Base-by-base conservation (phyloP, 306 rosid genomes). In the Corylus americana region DNA sequence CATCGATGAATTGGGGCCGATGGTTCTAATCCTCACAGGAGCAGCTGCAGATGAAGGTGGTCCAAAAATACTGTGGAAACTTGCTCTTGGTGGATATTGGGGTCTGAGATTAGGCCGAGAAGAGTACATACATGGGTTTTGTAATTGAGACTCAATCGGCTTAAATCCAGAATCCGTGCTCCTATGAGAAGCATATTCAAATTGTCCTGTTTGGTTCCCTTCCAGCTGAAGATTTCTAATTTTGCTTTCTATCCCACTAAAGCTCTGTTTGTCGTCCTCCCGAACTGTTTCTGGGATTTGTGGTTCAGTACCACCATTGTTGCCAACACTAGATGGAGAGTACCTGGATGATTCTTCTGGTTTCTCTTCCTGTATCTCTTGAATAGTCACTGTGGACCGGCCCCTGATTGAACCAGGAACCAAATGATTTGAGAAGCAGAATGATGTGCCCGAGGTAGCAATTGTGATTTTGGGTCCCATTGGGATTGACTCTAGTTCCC, bases 291-390 rank as follows among this genome's bases (percentile, higher is more conserved):
- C 81, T 16, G 13, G 79, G 74, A 53, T 44, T 77, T 88, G 69
- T 17, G 77, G 72, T 71, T 88, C 89, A 78, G 81, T 18, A 73
- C 64, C 71, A 73, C 70, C 62, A 4, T 59, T 27, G 78, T 71
- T 80, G 66, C 86, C 77, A 55, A 57, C 54, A 27, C 66, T 67
- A 20, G 77, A 49, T 39, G 58, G 70, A 72, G 86, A 76, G 71
- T 58, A 75, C 70, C 64, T 61, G 1, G 73, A 16, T 37, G 91
- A 75, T 76, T 82, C 85, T 80, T 89, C 96, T 37, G 73, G 49
- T 75, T 80, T 88, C 71, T 90, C 94, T 62, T 90, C 97, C 62
- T 87, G 93, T 87, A 90, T 87, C 84, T 93, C 98, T 78, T 81
- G 88, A 69, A 93, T 93, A 79, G 92, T 88, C 75, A 93, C 93